Evolutionary conservation across 75 land plant species (phyloP).

Genomic region (Pinus tabuliformis): DNA sequence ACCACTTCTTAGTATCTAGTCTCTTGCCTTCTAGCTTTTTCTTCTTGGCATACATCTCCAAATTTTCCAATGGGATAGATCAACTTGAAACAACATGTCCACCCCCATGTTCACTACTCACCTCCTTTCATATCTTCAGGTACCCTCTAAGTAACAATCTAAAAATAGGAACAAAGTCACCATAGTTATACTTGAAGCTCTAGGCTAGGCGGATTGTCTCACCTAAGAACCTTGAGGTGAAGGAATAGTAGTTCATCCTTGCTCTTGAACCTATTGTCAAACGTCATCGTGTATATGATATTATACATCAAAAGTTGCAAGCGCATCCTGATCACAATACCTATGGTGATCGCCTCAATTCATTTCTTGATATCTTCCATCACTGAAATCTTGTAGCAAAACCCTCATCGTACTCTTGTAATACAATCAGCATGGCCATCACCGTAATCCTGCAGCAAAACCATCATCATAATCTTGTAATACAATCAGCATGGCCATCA

Average conservation of each 20-base stretch:
- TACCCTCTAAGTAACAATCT: conserved; percentile 80
- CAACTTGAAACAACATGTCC: no score
- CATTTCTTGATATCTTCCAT: conserved; percentile 46
- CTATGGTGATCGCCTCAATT: conserved; percentile 33
- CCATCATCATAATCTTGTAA: no score
- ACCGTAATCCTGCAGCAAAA: no score
- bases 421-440: no score
- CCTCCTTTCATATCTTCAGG: conserved; percentile 64
- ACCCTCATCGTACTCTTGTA: no score
- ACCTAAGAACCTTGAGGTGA: conserved; percentile 45
- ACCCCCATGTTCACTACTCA: conserved; percentile 7
- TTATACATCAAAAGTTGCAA: conserved; percentile 94
- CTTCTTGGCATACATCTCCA: no score
- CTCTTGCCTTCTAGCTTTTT: no score
- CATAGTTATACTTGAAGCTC: conserved; percentile 96
- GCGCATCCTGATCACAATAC: conserved; percentile 57
- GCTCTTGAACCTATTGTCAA: conserved; percentile 65
- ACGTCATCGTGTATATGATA: conserved; percentile 82
- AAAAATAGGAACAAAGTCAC: conserved; percentile 85
- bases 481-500: no score
- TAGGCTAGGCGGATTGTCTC: conserved; percentile 80
- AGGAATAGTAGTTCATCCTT: conserved; percentile 72
- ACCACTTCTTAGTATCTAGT: no score
- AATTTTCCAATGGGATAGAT: no score
- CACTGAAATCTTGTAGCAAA: no score